These are phyloP conservation scores for Hirsutella minnesotensis DNA, from an alignment of 2,329 filamentous ascomycete genomes.

Conservation along the genomic window DNA sequence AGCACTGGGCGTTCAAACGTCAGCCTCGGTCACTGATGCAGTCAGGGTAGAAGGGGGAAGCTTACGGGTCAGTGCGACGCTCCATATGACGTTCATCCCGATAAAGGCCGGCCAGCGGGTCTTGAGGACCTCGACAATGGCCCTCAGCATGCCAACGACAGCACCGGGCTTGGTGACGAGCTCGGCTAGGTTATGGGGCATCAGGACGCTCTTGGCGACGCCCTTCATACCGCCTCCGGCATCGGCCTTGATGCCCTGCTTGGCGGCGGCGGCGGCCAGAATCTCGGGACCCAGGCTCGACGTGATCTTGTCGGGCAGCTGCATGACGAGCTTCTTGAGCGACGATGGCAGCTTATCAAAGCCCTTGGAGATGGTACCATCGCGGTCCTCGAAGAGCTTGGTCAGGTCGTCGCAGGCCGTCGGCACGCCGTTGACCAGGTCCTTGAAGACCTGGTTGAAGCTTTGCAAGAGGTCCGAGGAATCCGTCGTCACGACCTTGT, in stretches of 20 bases:
- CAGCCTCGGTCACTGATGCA: not conserved
- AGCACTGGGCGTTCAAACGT: constrained; percentile 45
- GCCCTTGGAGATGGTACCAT: constrained; percentile 45
- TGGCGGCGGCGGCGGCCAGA: constrained; percentile 65
- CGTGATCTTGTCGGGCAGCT: constrained; percentile 72
- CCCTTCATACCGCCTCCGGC: constrained; percentile 45
- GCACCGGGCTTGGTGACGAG: constrained; percentile 80
- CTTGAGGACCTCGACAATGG: constrained; percentile 83
- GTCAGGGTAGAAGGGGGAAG: constrained; percentile 1
- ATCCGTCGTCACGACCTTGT: constrained; percentile 74
- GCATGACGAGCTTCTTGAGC: constrained; percentile 76
- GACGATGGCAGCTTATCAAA: constrained; percentile 63
- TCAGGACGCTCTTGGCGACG: constrained; percentile 54
- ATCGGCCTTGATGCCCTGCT: constrained; percentile 51
- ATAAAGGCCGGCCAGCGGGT: constrained; percentile 82
- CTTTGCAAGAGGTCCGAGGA: constrained; percentile 69
- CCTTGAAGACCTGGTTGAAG: constrained; percentile 86
- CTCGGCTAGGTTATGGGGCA: constrained; percentile 62
- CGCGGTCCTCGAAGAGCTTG: constrained; percentile 45
- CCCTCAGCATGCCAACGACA: constrained; percentile 70
- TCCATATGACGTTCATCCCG: constrained; percentile 85
- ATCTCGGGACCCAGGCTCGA: constrained; percentile 68
- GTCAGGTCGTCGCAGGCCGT: constrained; percentile 88
- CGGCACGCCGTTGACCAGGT: constrained; percentile 82
- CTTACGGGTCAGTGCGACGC: constrained; percentile 76